phyloP scores from a whole-genome alignment of 1,139 yeast species.

The Geotrichum aggregatum region DNA sequence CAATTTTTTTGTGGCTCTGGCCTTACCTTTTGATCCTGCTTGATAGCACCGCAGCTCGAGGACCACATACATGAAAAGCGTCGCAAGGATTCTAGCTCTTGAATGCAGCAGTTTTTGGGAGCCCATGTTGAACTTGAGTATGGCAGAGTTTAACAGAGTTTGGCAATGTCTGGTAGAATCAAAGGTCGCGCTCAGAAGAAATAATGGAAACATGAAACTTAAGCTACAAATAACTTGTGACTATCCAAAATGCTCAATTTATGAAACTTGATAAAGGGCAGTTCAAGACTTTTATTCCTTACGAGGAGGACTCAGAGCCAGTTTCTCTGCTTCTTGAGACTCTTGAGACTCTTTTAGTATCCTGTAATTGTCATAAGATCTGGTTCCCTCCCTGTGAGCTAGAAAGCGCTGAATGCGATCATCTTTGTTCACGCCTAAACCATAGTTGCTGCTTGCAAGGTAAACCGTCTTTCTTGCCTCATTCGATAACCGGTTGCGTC shows the following conservation, averaged over 20 bases:
- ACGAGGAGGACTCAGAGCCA: neutral
- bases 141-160: no score
- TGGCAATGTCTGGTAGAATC: neutral
- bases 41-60: neutral
- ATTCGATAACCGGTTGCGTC: conserved; percentile 9
- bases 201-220: neutral
- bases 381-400: conserved; percentile 18
- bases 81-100: neutral
- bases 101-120: neutral
- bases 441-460: conserved; percentile 19
- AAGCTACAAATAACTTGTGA: neutral
- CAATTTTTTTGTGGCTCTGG: neutral
- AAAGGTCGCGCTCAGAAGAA: neutral
- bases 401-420: conserved; percentile 17
- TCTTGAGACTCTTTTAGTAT: conserved; percentile 3
- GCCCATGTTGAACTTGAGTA: neutral
- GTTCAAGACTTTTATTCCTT: neutral
- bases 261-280: neutral
- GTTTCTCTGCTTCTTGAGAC: conserved; percentile 5
- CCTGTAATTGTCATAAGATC: conserved; percentile 16
- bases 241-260: neutral
- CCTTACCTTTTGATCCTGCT: neutral
- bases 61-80: neutral
- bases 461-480: conserved; percentile 12
- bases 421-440: conserved; percentile 16